Evolutionary conservation across 2,329 filamentous ascomycete species (phyloP), one percentile per base, ranked within the genome.

Genomic region (Xylariaceae sp.): DNA sequence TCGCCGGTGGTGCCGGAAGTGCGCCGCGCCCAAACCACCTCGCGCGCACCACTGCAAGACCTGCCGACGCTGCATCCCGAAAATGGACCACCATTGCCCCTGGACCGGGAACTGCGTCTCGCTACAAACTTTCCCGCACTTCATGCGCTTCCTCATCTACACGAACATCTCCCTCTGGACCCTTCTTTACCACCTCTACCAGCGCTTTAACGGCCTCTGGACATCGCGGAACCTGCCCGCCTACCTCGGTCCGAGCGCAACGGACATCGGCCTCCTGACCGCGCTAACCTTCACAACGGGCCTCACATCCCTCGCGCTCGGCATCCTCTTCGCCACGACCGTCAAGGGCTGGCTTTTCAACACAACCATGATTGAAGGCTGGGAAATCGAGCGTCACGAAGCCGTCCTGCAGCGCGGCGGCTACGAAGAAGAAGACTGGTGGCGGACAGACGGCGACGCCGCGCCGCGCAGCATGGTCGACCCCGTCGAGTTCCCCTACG

Each of bases 31-130:
- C 10, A 94, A 94, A 70, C 89, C 90, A 1, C 85, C 87, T 0
- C 80, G 90, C 64, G 84, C 89, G 1, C 90, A 94, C 78, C 90
- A 95, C 77, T 95, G 90, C 76, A 87, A 86, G 63, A 82, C 83
- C 66, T 95, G 90, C 75, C 78, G 78, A 64, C 84, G 87, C 67
- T 92, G 89, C 73, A 83, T 92, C 53, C 87, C 88, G 44, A 88
- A 85, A 74, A 92, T 92, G 89, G 89, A 92, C 75, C 88, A 92
- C 75, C 89, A 95, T 76, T 94, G 90, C 70, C 89, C 90, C 2
- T 94, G 90, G 90, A 93, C 89, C 2, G 78, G 76, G 62, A 93
- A 92, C 74, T 95, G 90, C 76, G 88, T 94, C 56, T 92, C 88
- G 10, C 83, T 92, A 73, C 87, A 86, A 61, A 92, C 88, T 0